phyloP scores from a whole-genome alignment of 106 monocot genomes.

The Apostasia ramifera region DNA sequence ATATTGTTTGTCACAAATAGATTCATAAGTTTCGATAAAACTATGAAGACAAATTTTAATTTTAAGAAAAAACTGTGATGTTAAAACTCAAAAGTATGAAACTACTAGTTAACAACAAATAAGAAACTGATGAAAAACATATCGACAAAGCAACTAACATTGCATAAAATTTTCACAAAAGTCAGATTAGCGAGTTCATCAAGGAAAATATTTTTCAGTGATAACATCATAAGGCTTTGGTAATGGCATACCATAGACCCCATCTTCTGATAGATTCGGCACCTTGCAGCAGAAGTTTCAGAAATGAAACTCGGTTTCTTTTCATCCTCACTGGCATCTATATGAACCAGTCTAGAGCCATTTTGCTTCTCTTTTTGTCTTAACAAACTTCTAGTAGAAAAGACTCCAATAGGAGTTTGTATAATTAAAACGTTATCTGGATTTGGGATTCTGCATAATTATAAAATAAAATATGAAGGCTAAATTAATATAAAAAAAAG shows the following conservation, averaged over 20 bases:
- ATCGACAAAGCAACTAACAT: too few species aligned
- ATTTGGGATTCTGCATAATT: constrained; percentile 51
- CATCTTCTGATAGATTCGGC: constrained; percentile 36
- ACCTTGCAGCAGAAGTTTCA: constrained; percentile 54
- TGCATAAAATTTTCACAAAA: too few species aligned
- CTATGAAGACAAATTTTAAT: too few species aligned
- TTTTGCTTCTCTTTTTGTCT: constrained; percentile 44
- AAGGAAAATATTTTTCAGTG: too few species aligned
- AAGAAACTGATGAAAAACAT: too few species aligned
- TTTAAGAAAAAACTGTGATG: too few species aligned
- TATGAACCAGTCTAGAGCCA: constrained; percentile 47
- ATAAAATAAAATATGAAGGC: constrained; percentile 6
- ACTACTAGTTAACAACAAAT: too few species aligned
- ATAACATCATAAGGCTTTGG: background rate
- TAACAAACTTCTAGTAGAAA: constrained; percentile 58
- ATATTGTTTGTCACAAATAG: too few species aligned
- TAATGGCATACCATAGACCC: constrained; percentile 30
- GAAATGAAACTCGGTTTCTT: constrained; percentile 8
- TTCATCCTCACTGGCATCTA: constrained; percentile 23
- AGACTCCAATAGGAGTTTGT: constrained; percentile 47
- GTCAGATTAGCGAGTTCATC: too few species aligned
- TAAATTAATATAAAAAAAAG: background rate
- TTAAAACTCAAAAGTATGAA: too few species aligned
- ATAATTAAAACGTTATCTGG: constrained; percentile 77
- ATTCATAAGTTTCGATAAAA: too few species aligned